Percentiles rank a stretch among this genome's conserved stretches.
phyloP scores from a whole-genome alignment of 2,329 filamentous ascomycete genomes.

The Monilinia laxa region DNA sequence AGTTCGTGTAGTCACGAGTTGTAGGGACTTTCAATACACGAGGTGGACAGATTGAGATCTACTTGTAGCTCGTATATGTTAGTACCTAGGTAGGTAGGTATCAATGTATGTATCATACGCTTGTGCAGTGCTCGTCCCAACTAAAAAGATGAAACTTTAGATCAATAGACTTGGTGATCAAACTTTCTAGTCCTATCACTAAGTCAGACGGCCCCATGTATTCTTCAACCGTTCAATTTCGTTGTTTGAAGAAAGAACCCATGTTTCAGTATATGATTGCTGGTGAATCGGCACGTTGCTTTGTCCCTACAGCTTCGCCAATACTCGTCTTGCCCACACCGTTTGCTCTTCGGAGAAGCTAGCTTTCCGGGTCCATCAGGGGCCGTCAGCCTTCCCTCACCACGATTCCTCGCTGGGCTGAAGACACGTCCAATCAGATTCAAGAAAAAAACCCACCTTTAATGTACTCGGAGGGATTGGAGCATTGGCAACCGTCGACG shows the following conservation, averaged over 20 bases:
- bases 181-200: not conserved
- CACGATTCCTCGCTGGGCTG: not conserved
- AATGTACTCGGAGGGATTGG: not conserved
- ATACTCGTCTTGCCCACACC: not conserved
- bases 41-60: not conserved
- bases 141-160: not conserved
- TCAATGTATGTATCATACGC: not conserved
- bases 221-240: not conserved
- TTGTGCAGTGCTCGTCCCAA: not conserved
- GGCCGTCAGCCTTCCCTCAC: not conserved
- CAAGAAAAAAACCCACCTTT: not conserved
- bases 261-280: not conserved
- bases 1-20: constrained; percentile 6
- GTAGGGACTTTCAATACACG: not conserved
- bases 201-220: not conserved
- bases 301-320: not conserved
- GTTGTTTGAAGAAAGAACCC: not conserved
- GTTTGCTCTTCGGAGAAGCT: not conserved
- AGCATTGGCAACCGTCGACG: not conserved
- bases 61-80: not conserved
- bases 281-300: not conserved
- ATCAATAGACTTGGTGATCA: not conserved
- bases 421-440: not conserved
- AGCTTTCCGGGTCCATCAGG: not conserved
- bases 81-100: not conserved